Percentiles rank a stretch among this genome's conserved stretches.
phyloP scores from a whole-genome alignment of 2,329 filamentous ascomycete genomes.

The Tolypocladium pustulatum region DNA sequence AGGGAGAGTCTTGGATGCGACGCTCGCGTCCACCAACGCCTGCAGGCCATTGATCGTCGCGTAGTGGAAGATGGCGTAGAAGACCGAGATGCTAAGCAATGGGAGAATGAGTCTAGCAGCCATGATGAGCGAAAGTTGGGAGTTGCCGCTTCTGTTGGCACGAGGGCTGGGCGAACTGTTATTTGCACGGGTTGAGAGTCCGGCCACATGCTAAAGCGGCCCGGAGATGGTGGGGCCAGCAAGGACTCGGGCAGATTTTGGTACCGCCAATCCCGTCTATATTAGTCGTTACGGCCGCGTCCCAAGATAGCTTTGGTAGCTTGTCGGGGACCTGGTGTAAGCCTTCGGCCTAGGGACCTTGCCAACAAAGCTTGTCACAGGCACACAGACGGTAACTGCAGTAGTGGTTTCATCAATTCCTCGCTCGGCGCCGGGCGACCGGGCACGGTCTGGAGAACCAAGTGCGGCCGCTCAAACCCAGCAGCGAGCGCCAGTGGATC shows the following conservation, averaged over 20 bases:
- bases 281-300: background rate
- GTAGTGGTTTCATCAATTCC: background rate
- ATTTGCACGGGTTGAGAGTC: background rate
- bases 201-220: background rate
- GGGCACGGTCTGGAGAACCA: background rate
- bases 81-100: conserved; percentile 6
- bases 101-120: conserved; percentile 5
- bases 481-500: background rate
- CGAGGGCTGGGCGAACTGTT: background rate
- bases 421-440: background rate
- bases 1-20: conserved; percentile 3
- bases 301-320: background rate
- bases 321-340: background rate
- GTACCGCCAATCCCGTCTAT: background rate
- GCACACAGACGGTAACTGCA: background rate
- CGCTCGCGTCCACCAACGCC: conserved; percentile 1
- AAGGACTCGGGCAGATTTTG: background rate
- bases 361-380: background rate
- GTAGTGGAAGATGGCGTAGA: conserved; percentile 10
- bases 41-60: conserved; percentile 6
- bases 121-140: conserved; percentile 1
- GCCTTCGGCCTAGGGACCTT: background rate
- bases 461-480: background rate
- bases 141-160: background rate
- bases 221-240: background rate